Conservation (phyloP, 2,329 filamentous ascomycete species). For the Cercospora brassicicola region DNA sequence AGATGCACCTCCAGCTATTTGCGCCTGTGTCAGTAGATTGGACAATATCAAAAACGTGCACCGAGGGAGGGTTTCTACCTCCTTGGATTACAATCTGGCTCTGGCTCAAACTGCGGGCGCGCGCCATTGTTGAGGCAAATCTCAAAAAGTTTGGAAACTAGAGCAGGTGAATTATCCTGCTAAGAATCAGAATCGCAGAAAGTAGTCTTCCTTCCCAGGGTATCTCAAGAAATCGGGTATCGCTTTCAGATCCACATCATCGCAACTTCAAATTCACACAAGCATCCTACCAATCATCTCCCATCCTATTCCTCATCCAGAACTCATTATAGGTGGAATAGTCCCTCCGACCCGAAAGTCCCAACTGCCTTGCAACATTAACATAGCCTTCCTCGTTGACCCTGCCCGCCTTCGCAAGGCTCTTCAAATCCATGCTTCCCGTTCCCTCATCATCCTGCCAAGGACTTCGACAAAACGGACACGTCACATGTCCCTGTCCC, state of each 20-base stretch:
- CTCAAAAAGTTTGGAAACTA: not conserved
- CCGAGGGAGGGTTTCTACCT: not conserved
- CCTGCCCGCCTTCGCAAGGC: conserved; percentile 26
- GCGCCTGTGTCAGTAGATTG: not conserved
- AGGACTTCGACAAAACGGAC: conserved; percentile 37
- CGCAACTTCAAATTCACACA: not conserved
- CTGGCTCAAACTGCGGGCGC: not conserved
- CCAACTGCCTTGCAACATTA: conserved; percentile 37
- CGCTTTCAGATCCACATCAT: not conserved
- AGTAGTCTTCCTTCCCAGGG: not conserved
- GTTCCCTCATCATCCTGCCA: conserved; percentile 30
- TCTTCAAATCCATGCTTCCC: conserved; percentile 25
- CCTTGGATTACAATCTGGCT: not conserved
- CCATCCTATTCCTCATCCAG: conserved; percentile 25
- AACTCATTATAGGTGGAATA: conserved; percentile 36
- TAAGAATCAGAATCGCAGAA: not conserved
- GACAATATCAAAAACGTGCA: not conserved
- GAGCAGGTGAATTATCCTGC: not conserved
- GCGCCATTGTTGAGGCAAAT: not conserved
- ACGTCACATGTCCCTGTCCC: conserved; percentile 30
- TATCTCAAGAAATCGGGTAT: not conserved
- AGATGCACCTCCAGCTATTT: not conserved
- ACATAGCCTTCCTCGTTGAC: conserved; percentile 37
- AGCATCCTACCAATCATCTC: not conserved
- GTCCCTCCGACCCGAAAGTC: conserved; percentile 33